Evolutionary conservation across 2,329 filamentous ascomycete genomes (phyloP).

Genomic region (Nemania abortiva): DNA sequence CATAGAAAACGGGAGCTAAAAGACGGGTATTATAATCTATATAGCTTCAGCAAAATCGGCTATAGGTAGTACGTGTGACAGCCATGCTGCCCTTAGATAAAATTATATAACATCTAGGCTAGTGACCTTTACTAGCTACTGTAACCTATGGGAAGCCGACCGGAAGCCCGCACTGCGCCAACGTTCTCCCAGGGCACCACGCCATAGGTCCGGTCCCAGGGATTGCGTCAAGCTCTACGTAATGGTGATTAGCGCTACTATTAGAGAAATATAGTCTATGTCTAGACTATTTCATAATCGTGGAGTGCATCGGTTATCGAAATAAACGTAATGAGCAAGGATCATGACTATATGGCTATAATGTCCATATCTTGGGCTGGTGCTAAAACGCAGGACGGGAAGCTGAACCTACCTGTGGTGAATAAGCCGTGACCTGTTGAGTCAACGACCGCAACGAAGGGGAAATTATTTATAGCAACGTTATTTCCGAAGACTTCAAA

Average conservation of each 20-base stretch:
- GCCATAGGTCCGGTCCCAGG: background rate
- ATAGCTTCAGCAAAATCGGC: too few relatives aligned
- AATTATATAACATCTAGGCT: too few relatives aligned
- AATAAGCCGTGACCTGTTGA: background rate
- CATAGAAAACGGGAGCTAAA: too few relatives aligned
- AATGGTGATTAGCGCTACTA: background rate
- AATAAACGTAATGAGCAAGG: too few relatives aligned
- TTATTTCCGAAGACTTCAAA: constrained; percentile 7
- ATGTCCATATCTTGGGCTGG: background rate
- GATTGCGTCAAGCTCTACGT: background rate
- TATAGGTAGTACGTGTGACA: too few relatives aligned
- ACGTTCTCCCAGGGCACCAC: background rate
- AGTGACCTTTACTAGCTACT: too few relatives aligned
- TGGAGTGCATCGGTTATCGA: too few relatives aligned
- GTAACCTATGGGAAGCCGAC: too few relatives aligned
- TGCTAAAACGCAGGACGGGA: background rate
- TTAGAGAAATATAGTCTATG: background rate
- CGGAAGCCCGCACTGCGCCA: background rate
- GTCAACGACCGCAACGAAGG: constrained; percentile 11
- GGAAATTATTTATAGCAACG: background rate
- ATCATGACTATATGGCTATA: background rate
- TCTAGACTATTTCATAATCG: too few relatives aligned
- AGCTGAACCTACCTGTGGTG: background rate
- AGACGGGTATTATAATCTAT: too few relatives aligned
- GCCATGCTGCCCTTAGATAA: too few relatives aligned